Base-by-base conservation (phyloP, 768 basidiomycete genomes). In the Pisolithus orientalis region DNA sequence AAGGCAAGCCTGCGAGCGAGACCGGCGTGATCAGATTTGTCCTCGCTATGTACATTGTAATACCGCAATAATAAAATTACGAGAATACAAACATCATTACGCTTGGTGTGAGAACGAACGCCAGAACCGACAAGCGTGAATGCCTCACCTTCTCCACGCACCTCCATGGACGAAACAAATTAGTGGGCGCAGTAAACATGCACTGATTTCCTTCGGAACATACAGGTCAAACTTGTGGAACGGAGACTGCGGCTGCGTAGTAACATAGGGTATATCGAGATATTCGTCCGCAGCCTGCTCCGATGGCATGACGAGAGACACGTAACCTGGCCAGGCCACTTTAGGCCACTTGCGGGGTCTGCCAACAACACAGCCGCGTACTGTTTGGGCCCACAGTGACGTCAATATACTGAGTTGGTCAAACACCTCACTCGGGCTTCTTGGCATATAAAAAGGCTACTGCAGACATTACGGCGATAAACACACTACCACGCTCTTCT, bases 91-190 rank as follows among this genome's bases (percentile, higher is more conserved):
- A 14, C 27, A 45, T 31, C 16, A 11, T 13, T 17, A 27, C 29
- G 21, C 43, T n/a, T 47, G 28, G 45, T 54, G 31, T 38, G 10
- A 8, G 53, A 47, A 49, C 51, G 29, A 24, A 11, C 31, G 24
- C 6, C 39, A 39, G 27, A 44, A 47, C 28, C 31, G 50, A 16
- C 34, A 34, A 14, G 16, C 31, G 38, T 45, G 54, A 47, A 51
- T 2, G 47, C 62, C 85, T 73, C 62, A 89, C 89, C 80, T 65
- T 60, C 81, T 73, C 90, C 90, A 93, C 24, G 90, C 90, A 32
- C 90, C 90, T 29, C 90, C 90, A 58, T 90, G 90, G 28, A 91
- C 70, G 60, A 90, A 91, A 60, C 81, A 80, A 38, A 90, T 62
- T 40, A 90, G 65, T n/a, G 77, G 73, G 1, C 62, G 59, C 43